Evolutionary conservation across 2,329 filamentous ascomycete genomes (phyloP).

Genomic region (Exophiala bonariae): DNA sequence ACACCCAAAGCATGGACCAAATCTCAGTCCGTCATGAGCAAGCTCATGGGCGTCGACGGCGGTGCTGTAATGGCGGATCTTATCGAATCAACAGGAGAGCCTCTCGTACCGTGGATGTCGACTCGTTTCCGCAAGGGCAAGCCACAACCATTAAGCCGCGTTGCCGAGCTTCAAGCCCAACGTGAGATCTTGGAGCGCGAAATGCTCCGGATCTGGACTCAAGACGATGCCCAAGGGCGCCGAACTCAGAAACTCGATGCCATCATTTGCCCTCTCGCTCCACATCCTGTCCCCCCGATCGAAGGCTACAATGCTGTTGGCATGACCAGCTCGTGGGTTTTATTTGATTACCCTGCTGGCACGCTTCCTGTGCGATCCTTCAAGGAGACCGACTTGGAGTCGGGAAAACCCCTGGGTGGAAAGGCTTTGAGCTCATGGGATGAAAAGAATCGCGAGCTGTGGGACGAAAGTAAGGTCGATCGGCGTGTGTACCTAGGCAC

Average conservation of each 20-base stretch:
- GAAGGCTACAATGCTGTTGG: conserved; percentile 64
- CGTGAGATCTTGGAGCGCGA: conserved; percentile 54
- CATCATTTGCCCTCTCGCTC: conserved; percentile 63
- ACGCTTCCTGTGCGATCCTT: conserved; percentile 56
- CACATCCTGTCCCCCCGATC: conserved; percentile 62
- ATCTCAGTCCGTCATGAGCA: conserved; percentile 58
- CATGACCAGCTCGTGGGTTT: conserved; percentile 62
- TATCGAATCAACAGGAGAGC: conserved; percentile 56
- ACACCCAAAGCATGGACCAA: conserved; percentile 54
- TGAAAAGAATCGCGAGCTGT: conserved; percentile 59
- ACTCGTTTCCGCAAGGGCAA: conserved; percentile 51
- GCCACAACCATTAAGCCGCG: conserved; percentile 47
- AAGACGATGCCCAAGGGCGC: conserved; percentile 29
- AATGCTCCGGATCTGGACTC: conserved; percentile 57
- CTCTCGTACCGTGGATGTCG: conserved; percentile 61
- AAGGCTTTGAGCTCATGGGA: conserved; percentile 58
- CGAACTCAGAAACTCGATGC: conserved; percentile 54
- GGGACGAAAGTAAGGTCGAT: conserved; percentile 53
- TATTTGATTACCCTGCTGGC: conserved; percentile 64
- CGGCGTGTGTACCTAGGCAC: conserved; percentile 55
- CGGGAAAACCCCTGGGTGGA: conserved; percentile 45
- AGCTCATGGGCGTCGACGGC: conserved; percentile 61
- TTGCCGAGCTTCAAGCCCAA: conserved; percentile 55
- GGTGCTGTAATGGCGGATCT: conserved; percentile 57
- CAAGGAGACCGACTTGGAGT: conserved; percentile 49